Base-by-base conservation (phyloP, 768 basidiomycete species). In the Kwoniella europaea region DNA sequence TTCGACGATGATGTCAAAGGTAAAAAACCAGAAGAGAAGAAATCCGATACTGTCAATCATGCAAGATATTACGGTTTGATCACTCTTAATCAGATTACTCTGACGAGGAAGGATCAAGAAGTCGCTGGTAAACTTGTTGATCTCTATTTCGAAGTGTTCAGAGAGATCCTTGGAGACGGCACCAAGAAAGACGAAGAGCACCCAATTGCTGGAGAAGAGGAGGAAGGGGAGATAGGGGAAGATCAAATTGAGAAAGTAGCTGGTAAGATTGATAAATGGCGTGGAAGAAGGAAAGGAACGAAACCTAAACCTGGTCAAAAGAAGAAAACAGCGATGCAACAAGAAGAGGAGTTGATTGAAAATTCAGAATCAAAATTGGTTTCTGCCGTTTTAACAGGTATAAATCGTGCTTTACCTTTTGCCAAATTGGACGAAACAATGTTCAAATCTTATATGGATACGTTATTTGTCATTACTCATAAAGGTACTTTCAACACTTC, bases 401-500 rank as follows among this genome's bases (percentile, higher is more conserved):
- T 98, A 52, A 98, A 98, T 79, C 92, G 97, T 18, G 95, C 96
- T 2, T 82, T 98, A 67, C 97, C 97, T 0, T 98, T 93, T 78
- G 93, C 94, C 3, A 91, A 90, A 77, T 86, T 95, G 29, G 91
- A 91, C 46, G 89, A 88, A 42, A 88, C 87, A 29, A 88, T 88
- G 91, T 89, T 98, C 76, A 88, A 89, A 74, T 88, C 89, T 65
- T 94, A 98, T 76, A 91, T 97, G 79, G 91, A 94, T 82, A 94
- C 93, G 0, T 89, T 98, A 22, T 98, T 98, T 87, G 87, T 90
- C 56, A 94, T 99, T 78, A 95, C 94, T 2, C 96, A 98, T 84
- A 91, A 88, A 9, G 94, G 93, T 9, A 97, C 94, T 0, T 99
- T 99, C 88, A 97, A 96, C 82, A 94, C 94, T 78, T 93, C 93